Evolutionary conservation across 768 basidiomycete species (phyloP).

Genomic region (Leccinum aurantiacum): DNA sequence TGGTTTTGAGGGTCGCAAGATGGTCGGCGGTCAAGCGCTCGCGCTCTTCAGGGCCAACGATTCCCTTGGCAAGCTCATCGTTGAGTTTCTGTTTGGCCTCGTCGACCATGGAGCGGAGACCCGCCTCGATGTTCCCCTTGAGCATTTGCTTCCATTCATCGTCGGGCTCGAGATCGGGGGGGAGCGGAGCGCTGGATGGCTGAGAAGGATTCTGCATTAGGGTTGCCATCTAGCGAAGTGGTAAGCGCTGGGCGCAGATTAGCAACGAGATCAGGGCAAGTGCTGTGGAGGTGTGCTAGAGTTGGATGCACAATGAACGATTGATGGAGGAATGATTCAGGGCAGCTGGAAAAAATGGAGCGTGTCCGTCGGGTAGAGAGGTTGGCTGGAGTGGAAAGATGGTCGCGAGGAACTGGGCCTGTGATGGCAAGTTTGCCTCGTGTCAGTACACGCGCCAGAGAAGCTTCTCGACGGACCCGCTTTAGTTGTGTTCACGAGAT

Average conservation of each 20-base stretch:
- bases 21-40: slow-evolving; percentile 42
- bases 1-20: slow-evolving; percentile 41
- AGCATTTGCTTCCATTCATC: slow-evolving; percentile 52
- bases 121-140: slow-evolving; percentile 51
- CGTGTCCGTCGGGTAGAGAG: slow-evolving; percentile 18
- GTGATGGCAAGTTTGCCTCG: slow-evolving; percentile 51
- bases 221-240: slow-evolving; percentile 24
- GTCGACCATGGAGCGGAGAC: slow-evolving; percentile 43
- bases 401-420: slow-evolving; percentile 26
- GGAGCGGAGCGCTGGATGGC: slow-evolving; percentile 8
- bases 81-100: slow-evolving; percentile 63
- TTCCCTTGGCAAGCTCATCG: slow-evolving; percentile 46
- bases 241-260: slow-evolving; percentile 8
- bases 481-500: neutral
- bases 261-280: slow-evolving; percentile 1
- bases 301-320: neutral
- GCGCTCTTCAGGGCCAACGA: slow-evolving; percentile 35
- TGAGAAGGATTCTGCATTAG: slow-evolving; percentile 19
- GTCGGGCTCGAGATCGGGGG: slow-evolving; percentile 46
- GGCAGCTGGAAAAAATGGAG: slow-evolving; percentile 11
- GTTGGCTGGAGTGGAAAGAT: slow-evolving; percentile 16
- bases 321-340: slow-evolving; percentile 11
- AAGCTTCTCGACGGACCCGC: slow-evolving; percentile 18
- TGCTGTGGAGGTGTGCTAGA: neutral
- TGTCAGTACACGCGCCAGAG: slow-evolving; percentile 52